These are phyloP conservation scores for Xylaria acuta DNA, from an alignment of 495 filamentous ascomycete species.

Conservation along the genomic window DNA sequence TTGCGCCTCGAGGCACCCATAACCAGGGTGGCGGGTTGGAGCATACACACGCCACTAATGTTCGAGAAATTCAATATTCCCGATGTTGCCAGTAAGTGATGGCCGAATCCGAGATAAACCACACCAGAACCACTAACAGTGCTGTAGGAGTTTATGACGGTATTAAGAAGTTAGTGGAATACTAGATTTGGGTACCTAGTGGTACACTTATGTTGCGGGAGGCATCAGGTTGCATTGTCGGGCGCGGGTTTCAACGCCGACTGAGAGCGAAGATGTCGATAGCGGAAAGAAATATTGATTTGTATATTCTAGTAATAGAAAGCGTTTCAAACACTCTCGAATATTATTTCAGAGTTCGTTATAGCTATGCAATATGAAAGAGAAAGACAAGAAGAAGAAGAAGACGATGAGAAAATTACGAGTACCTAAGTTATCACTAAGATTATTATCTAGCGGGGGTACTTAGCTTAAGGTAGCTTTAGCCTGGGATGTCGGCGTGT, in stretches of 20 bases:
- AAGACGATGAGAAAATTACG: background rate
- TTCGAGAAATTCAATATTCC: slow-evolving; percentile 91
- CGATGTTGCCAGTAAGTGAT: slow-evolving; percentile 83
- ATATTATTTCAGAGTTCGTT: background rate
- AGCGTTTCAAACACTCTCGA: background rate
- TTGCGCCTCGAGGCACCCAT: slow-evolving; percentile 91
- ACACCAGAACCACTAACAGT: slow-evolving; percentile 32
- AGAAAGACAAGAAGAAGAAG: background rate
- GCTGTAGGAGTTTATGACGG: slow-evolving; percentile 59
- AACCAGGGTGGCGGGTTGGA: slow-evolving; percentile 89
- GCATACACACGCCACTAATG: slow-evolving; percentile 79
- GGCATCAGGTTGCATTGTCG: background rate
- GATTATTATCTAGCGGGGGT: too few species aligned
- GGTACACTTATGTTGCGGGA: background rate
- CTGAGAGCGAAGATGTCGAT: background rate
- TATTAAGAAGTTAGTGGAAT: slow-evolving; percentile 56
- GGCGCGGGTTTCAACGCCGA: background rate
- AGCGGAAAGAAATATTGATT: background rate
- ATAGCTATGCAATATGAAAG: background rate
- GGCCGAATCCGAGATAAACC: background rate
- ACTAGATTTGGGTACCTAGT: slow-evolving; percentile 39
- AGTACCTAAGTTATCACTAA: too few species aligned
- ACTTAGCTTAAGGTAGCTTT: too few species aligned
- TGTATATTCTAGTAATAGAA: background rate
- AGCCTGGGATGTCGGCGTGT: too few species aligned